A percentile compares a stretch with the other conserved stretches of the same genome.
phyloP scores from a whole-genome alignment of 148 eudicot species.

The Agrostemma githago region DNA sequence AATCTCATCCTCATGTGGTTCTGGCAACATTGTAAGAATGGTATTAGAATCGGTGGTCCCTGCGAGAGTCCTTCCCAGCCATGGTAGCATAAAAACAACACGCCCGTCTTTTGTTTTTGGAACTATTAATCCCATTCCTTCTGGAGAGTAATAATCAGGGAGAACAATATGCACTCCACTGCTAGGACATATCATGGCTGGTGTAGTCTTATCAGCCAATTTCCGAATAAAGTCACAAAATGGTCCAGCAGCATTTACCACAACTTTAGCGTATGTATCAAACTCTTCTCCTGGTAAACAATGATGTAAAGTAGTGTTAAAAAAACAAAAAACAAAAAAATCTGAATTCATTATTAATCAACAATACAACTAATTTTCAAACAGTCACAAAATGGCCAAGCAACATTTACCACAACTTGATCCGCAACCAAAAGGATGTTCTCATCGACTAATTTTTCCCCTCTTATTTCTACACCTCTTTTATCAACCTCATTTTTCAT shows the following conservation, averaged over 20 bases:
- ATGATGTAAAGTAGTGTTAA: constrained; percentile 23
- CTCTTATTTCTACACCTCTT: no score
- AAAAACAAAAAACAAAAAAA: neutral
- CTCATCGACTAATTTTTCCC: no score
- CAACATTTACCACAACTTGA: constrained; percentile 85
- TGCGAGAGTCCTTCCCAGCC: constrained; percentile 96
- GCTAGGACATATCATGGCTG: constrained; percentile 86
- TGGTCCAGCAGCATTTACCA: constrained; percentile 96
- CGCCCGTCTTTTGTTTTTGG: constrained; percentile 99
- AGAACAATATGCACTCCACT: constrained; percentile 93
- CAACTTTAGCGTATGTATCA: constrained; percentile 84
- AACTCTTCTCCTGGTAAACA: constrained; percentile 74
- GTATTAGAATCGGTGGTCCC: constrained; percentile 98
- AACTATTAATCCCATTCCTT: constrained; percentile 97
- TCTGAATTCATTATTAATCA: neutral
- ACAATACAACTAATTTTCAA: constrained; percentile 61
- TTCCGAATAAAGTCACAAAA: constrained; percentile 88
- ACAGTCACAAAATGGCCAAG: constrained; percentile 94
- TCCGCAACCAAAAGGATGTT: no score
- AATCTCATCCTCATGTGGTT: constrained; percentile 95
- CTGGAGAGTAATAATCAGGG: constrained; percentile 97
- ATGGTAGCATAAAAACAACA: constrained; percentile 95
- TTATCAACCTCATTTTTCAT: no score
- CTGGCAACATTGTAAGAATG: constrained; percentile 82
- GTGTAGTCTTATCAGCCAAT: constrained; percentile 62